Conservation (phyloP, 192 early-diverging fungal genomes). For the Backusella sp. region DNA sequence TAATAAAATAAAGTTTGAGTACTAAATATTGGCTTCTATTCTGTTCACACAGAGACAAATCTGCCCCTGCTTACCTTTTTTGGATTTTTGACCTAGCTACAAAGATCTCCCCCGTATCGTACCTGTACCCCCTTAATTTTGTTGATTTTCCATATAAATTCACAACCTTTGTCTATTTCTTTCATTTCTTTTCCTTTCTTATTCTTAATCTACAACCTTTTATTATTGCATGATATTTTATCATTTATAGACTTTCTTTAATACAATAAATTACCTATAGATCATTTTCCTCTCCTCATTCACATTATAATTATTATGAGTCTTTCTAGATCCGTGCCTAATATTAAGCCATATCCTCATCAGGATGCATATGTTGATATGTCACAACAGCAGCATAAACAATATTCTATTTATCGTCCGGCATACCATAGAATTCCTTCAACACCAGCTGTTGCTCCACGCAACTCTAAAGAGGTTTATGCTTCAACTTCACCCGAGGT, state of each 20-base stretch:
- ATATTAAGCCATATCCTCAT: slow-evolving; percentile 19
- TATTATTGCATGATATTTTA: slow-evolving; percentile 4
- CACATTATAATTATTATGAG: slow-evolving; percentile 9
- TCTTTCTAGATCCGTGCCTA: slow-evolving; percentile 16
- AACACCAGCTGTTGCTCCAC: slow-evolving; percentile 14
- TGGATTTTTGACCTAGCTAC: background rate
- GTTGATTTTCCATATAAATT: background rate
- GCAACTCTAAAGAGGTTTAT: background rate
- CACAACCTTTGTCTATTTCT: slow-evolving; percentile 1
- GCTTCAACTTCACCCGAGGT: slow-evolving; percentile 5
- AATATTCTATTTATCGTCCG: slow-evolving; percentile 12
- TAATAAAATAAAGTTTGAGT: slow-evolving; percentile 8
- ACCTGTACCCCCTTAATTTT: slow-evolving; percentile 8
- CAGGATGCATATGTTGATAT: slow-evolving; percentile 8
- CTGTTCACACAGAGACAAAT: slow-evolving; percentile 16
- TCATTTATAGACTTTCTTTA: background rate
- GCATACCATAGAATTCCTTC: slow-evolving; percentile 10
- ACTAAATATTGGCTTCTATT: slow-evolving; percentile 11
- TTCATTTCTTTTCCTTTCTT: background rate
- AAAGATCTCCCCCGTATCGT: background rate
- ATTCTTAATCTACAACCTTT: background rate
- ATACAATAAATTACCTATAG: background rate
- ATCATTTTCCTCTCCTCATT: background rate
- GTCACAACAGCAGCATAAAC: background rate
- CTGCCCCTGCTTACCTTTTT: slow-evolving; percentile 9